A percentile compares a stretch with the other conserved stretches of the same genome.
phyloP scores from a whole-genome alignment of 108 stramenopile species.

The Nitzschia palea region DNA sequence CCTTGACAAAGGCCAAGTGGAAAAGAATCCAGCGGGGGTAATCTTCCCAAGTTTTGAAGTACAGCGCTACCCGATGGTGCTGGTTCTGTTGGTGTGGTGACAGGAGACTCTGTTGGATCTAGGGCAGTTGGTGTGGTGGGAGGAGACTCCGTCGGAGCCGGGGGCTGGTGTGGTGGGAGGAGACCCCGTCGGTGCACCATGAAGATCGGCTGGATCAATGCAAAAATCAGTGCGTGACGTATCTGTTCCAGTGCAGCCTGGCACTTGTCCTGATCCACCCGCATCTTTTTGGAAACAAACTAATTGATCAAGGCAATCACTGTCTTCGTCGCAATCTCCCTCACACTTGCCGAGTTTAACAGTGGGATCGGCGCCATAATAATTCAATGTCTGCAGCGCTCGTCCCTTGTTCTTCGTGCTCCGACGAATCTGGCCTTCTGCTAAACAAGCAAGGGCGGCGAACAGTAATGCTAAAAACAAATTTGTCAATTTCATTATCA shows the following conservation, averaged over 20 bases:
- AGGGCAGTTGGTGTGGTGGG: slow-evolving; percentile 3
- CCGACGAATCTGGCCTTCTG: neutral
- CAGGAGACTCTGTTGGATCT: no score
- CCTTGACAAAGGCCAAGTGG: slow-evolving; percentile 49
- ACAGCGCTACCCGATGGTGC: neutral
- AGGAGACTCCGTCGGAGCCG: neutral
- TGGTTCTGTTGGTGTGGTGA: no score
- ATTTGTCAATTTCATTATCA: neutral
- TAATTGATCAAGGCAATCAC: slow-evolving; percentile 38
- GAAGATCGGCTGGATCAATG: slow-evolving; percentile 8
- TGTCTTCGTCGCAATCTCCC: slow-evolving; percentile 47
- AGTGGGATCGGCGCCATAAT: neutral
- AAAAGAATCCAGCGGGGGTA: neutral
- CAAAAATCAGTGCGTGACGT: slow-evolving; percentile 26
- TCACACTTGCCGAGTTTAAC: slow-evolving; percentile 24
- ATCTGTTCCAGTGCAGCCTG: slow-evolving; percentile 35
- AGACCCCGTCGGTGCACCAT: neutral
- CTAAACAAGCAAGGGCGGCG: neutral
- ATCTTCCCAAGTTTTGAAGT: neutral
- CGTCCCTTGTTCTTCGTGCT: neutral
- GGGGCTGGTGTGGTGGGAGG: neutral
- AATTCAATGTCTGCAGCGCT: neutral
- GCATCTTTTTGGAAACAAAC: slow-evolving; percentile 26
- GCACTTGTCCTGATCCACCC: slow-evolving; percentile 3
- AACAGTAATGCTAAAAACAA: neutral